These are phyloP conservation scores for Moesziomyces globuligerus DNA, from an alignment of 1,284 basidiomycete species.

Conservation along the genomic window DNA sequence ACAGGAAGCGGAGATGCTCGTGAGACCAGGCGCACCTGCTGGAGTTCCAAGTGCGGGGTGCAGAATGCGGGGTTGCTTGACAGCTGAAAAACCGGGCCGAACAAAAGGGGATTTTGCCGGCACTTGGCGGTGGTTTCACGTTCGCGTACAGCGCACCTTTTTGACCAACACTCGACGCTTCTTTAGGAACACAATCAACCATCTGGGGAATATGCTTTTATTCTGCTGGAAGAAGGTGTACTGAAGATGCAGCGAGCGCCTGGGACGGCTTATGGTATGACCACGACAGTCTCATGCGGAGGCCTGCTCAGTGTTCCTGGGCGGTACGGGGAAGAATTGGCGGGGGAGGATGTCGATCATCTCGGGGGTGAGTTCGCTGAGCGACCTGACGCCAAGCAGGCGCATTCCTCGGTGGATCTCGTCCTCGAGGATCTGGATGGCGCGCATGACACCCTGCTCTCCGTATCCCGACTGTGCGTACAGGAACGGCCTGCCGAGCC, in stretches of 20 bases:
- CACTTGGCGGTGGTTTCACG: too few species aligned
- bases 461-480: conserved; percentile 92
- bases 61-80: neutral
- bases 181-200: too few species aligned
- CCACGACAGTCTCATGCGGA: neutral
- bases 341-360: conserved; percentile 73
- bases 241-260: too few species aligned
- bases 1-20: neutral
- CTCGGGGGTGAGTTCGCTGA: conserved; percentile 79
- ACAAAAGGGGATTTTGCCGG: neutral
- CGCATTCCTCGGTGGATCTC: conserved; percentile 85
- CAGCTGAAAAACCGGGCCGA: neutral
- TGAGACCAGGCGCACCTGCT: too few species aligned
- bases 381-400: conserved; percentile 78
- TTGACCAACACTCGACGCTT: too few species aligned
- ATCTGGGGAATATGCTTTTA: too few species aligned
- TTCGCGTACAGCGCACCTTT: too few species aligned
- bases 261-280: neutral
- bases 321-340: conserved; percentile 28
- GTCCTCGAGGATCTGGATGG: conserved; percentile 76
- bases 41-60: neutral
- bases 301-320: conserved; percentile 7
- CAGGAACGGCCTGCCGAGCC: conserved; percentile 87
- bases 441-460: conserved; percentile 80
- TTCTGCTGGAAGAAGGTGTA: too few species aligned